Percentiles rank a stretch among this genome's conserved stretches.
phyloP scores from a whole-genome alignment of 2,329 filamentous ascomycete species.

The Claviceps monticola region DNA sequence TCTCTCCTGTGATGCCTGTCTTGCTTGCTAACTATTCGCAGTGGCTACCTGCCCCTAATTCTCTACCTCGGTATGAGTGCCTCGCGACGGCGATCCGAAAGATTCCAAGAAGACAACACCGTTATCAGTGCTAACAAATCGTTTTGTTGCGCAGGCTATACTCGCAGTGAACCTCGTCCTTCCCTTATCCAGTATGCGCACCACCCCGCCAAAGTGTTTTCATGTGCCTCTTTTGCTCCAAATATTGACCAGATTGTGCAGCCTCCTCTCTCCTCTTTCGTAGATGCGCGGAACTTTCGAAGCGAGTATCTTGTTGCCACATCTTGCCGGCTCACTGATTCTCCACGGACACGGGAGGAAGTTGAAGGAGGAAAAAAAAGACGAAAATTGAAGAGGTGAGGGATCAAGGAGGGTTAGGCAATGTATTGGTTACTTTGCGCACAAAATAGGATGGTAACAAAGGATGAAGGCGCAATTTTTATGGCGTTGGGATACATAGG shows the following conservation, averaged over 20 bases:
- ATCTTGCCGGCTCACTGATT: neutral
- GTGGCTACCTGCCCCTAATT: constrained; percentile 92
- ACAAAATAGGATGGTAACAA: neutral
- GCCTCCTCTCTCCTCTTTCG: constrained; percentile 51
- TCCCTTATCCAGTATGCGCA: constrained; percentile 43
- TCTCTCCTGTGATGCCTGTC: neutral
- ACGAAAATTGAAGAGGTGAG: neutral
- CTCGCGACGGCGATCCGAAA: neutral
- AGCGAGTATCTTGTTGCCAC: neutral
- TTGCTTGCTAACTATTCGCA: constrained; percentile 28
- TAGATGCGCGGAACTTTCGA: constrained; percentile 20
- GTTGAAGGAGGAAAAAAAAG: neutral
- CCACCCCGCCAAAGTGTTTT: neutral
- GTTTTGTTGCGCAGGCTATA: constrained; percentile 54
- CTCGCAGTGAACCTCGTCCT: constrained; percentile 82
- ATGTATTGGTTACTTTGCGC: neutral
- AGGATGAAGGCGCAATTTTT: neutral
- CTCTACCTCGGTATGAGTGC: constrained; percentile 70
- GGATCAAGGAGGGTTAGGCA: neutral
- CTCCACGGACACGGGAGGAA: neutral
- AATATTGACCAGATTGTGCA: constrained; percentile 18
- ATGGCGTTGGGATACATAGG: neutral
- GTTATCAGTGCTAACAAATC: constrained; percentile 12
- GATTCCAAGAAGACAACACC: neutral
- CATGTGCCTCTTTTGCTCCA: neutral